These are phyloP conservation scores for Umbelopsis isabellina DNA, from an alignment of 192 early-diverging fungal species.

Conservation along the genomic window DNA sequence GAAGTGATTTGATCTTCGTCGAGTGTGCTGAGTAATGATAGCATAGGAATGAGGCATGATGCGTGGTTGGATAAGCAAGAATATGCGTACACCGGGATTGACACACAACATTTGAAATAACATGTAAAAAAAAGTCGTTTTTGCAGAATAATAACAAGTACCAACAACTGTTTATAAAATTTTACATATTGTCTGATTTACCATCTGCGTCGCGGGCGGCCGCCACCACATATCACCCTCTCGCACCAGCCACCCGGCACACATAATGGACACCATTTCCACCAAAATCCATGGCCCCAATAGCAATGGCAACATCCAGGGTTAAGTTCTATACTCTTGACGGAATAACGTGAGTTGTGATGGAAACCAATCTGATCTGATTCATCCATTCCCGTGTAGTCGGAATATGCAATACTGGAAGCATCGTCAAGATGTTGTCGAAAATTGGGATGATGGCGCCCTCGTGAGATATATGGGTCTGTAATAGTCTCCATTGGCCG, in stretches of 20 bases:
- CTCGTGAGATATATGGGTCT: conserved; percentile 10
- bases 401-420: background rate
- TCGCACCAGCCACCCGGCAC: conserved; percentile 27
- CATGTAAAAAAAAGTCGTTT: too few species aligned
- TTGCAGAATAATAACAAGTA: background rate
- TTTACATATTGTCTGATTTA: background rate
- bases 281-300: conserved; percentile 21
- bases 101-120: too few species aligned
- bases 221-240: background rate
- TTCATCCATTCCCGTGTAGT: background rate
- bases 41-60: too few species aligned
- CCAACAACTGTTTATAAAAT: background rate
- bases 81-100: too few species aligned
- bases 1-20: too few species aligned
- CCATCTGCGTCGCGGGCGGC: background rate
- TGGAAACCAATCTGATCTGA: conserved; percentile 10
- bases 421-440: conserved; percentile 16
- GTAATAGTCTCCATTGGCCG: conserved; percentile 18
- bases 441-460: conserved; percentile 12
- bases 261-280: conserved; percentile 20
- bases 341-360: conserved; percentile 18
- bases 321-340: conserved; percentile 26
- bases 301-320: conserved; percentile 20
- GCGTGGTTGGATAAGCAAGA: too few species aligned
- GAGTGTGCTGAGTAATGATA: too few species aligned